Base-by-base conservation (phyloP, 306 rosid species). In the Prunus salicina region DNA sequence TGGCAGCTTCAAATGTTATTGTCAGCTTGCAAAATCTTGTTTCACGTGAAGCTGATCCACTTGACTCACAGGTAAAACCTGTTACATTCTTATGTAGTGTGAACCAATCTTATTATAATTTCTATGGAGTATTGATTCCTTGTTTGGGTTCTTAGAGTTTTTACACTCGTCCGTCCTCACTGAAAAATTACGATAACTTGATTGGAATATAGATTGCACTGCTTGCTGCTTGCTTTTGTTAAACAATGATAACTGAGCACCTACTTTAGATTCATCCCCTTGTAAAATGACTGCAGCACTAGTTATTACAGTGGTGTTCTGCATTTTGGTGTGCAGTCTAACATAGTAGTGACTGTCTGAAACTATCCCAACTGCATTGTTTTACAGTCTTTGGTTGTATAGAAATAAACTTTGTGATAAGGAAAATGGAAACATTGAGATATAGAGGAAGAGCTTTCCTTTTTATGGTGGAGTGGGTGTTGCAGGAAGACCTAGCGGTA, bases 41-140 rank as follows among this genome's bases (percentile, higher is more conserved):
- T 77, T 91, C 97, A 41, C 96, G 97, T 0, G 98, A 94, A 87
- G 96, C 96, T 6, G 89, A 94, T 86, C 98, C 97, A 70, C 79
- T 90, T 11, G 97, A 94, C 62, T 83, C 97, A 18, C 91, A 88
- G 93, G 97, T 88, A 74, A 70, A 41, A 27, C 46, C 58, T 50
- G n/a, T 49, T 27, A 11, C 19, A 19, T 34, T 38, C 62, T 13
- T 32, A 32, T 4, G 46, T 51, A 2, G 20, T 32, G 32, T 60
- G 43, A 52, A n/a, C 25, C 45, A 27, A 22, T 22, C 52, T 22
- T 46, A 58, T n/a, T 49, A 45, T 18, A 10, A 32, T 69, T 55
- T 38, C 50, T 76, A 45, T 53, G 19, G 19, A 16, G 73, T 22
- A 53, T 74, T 62, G 55, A 25, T 58, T 67, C 28, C 50, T 4